A percentile compares a stretch with the other conserved stretches of the same genome.
Evolutionary conservation across 768 basidiomycete species (phyloP).

Genomic region (Austroboletus eburneus): DNA sequence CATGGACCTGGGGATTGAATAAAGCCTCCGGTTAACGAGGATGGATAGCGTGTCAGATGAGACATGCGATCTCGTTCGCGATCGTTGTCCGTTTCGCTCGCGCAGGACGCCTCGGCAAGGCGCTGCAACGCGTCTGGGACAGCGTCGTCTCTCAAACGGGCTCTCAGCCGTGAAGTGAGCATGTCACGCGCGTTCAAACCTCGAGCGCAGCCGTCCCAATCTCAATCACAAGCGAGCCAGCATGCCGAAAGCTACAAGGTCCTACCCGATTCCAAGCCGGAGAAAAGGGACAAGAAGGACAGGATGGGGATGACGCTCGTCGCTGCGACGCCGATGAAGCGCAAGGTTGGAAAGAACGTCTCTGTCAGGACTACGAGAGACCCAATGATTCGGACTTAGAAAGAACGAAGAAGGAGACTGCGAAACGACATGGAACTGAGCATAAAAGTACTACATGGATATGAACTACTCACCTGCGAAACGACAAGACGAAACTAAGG

Average conservation of each 20-base stretch:
- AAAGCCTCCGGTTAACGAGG: too few relatives aligned
- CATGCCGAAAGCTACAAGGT: conserved; percentile 18
- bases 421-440: too few relatives aligned
- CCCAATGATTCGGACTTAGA: too few relatives aligned
- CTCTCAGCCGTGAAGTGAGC: conserved; percentile 68
- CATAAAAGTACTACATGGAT: too few relatives aligned
- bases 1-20: too few relatives aligned
- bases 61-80: conserved; percentile 47
- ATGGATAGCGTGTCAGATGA: too few relatives aligned
- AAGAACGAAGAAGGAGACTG: too few relatives aligned
- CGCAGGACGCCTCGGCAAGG: conserved; percentile 50
- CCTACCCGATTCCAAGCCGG: conserved; percentile 6
- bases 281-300: conserved; percentile 3
- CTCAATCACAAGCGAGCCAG: conserved; percentile 9
- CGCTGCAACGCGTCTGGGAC: conserved; percentile 34
- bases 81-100: conserved; percentile 66
- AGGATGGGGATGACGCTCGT: conserved; percentile 39
- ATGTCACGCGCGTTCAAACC: conserved; percentile 72
- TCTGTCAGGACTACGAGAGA: too few relatives aligned
- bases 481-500: too few relatives aligned
- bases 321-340: conserved; percentile 51
- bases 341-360: conserved; percentile 14
- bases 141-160: conserved; percentile 42
- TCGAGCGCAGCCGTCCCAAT: conserved; percentile 22
- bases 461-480: too few relatives aligned